Conservation (phyloP, 2,329 filamentous ascomycete genomes). For the Penicillium paneum region DNA sequence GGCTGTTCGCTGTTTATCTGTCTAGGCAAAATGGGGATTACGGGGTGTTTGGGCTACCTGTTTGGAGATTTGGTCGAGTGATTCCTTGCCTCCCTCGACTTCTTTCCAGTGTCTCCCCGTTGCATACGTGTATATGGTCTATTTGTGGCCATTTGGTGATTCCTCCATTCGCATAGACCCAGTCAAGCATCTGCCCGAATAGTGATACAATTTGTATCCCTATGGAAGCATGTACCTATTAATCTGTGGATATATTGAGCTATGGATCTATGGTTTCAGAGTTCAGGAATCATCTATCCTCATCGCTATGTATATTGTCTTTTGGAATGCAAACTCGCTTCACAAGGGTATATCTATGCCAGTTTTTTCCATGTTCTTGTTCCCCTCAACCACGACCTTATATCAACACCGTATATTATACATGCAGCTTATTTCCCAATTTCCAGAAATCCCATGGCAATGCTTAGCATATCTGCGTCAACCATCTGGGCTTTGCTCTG, state of each 20-base stretch:
- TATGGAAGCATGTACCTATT: not conserved
- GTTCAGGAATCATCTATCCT: not conserved
- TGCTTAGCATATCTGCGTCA: constrained; percentile 31
- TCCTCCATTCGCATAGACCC: not conserved
- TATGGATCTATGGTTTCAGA: not conserved
- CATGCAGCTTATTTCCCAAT: constrained; percentile 21
- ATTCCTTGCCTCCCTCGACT: not conserved
- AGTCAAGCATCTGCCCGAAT: not conserved
- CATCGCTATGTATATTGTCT: not conserved
- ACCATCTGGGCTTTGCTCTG: constrained; percentile 11
- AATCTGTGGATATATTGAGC: not conserved
- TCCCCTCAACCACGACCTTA: too few relatives aligned
- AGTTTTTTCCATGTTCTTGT: not conserved
- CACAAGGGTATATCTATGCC: not conserved
- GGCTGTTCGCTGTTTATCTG: constrained; percentile 18
- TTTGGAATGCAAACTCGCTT: not conserved
- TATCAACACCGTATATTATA: not conserved
- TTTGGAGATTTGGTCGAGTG: not conserved
- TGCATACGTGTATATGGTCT: not conserved
- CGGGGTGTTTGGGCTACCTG: constrained; percentile 17
- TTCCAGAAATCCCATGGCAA: constrained; percentile 35
- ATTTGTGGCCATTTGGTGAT: not conserved
- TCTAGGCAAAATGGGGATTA: constrained; percentile 9
- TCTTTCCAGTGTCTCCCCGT: not conserved
- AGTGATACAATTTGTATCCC: not conserved